Evolutionary conservation across 139 green algal genomes (phyloP), one percentile per base, ranked within the genome.

Genomic region (Auxenochlorella pyrenoidosa): DNA sequence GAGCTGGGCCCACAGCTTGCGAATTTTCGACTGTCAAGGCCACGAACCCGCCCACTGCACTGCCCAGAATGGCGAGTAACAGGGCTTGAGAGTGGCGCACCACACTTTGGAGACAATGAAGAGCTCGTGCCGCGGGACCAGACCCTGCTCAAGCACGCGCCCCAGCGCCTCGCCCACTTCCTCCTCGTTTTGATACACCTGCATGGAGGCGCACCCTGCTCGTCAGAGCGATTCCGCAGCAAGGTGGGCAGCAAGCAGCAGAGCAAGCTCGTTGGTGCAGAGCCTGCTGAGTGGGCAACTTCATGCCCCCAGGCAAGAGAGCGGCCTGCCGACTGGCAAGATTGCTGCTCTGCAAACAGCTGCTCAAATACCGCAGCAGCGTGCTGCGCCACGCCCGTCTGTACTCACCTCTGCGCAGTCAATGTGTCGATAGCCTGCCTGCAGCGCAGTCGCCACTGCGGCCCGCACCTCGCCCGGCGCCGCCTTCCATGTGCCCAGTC

Each of bases 51-150:
- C n/a, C n/a, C n/a, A n/a, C n/a, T n/a, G n/a, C n/a, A n/a, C n/a
- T n/a, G n/a, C n/a, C n/a, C n/a, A n/a, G n/a, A n/a, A n/a, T n/a
- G n/a, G n/a, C n/a, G n/a, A n/a, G 2, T 63, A 26, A 24, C 13
- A 63, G 22, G 15, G 22, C 3, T 2, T 22, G 10, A 28, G 2
- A 4, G 22, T 28, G 3, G 15, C 54, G 54, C 72, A 94, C 92
- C 94, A 96, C 0, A 96, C 88, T 75, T 97, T 97, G 86, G 90
- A 93, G 1, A 93, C 95, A 68, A 97, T 88, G 89, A 94, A 96
- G 1, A 97, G 71, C 41, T 97, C 89, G 26, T 89, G 79, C 0
- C 95, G 89, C 38, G 70, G 79, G 40, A 97, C 86, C 24, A 88
- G 34, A 3, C 81, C 82, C 5, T 73, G 34, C 5, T 82, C 60